Evolutionary conservation across 2,329 filamentous ascomycete genomes (phyloP).

Genomic region (Xylariaceae sp.): DNA sequence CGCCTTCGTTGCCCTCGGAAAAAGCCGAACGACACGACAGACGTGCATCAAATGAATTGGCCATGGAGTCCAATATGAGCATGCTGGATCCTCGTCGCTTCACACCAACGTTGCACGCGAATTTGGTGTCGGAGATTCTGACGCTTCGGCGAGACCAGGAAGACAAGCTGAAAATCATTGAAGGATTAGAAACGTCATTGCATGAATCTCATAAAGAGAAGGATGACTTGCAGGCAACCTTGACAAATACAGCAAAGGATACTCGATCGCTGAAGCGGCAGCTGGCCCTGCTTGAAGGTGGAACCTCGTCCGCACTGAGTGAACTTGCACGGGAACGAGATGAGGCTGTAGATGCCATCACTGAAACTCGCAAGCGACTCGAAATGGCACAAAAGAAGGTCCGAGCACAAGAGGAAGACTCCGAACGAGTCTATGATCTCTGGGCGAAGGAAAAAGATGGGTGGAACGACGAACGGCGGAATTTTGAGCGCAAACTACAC

Average conservation of each 20-base stretch:
- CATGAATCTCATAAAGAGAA: conserved; percentile 70
- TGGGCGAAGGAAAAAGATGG: conserved; percentile 81
- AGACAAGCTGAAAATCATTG: conserved; percentile 81
- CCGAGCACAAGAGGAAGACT: conserved; percentile 77
- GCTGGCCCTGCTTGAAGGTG: conserved; percentile 80
- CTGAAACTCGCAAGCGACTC: conserved; percentile 72
- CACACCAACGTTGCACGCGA: conserved; percentile 91
- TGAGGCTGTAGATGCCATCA: conserved; percentile 67
- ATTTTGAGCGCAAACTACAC: conserved; percentile 79
- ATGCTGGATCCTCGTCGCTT: conserved; percentile 87
- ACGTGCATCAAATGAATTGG: conserved; percentile 54
- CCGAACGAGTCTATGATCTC: conserved; percentile 69
- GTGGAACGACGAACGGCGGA: conserved; percentile 81
- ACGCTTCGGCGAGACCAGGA: conserved; percentile 84
- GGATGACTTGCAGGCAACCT: conserved; percentile 61
- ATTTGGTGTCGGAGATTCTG: conserved; percentile 89
- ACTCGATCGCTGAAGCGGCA: conserved; percentile 78
- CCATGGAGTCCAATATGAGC: conserved; percentile 64
- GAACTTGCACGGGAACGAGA: conserved; percentile 84
- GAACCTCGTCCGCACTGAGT: conserved; percentile 78
- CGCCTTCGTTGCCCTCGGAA: conserved; percentile 41
- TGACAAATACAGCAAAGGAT: conserved; percentile 68
- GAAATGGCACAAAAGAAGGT: conserved; percentile 75
- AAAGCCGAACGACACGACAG: conserved; percentile 44
- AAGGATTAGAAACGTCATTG: conserved; percentile 73